These are phyloP conservation scores for Balakata baccata DNA, from an alignment of 345 rosid genomes.

Conservation along the genomic window DNA sequence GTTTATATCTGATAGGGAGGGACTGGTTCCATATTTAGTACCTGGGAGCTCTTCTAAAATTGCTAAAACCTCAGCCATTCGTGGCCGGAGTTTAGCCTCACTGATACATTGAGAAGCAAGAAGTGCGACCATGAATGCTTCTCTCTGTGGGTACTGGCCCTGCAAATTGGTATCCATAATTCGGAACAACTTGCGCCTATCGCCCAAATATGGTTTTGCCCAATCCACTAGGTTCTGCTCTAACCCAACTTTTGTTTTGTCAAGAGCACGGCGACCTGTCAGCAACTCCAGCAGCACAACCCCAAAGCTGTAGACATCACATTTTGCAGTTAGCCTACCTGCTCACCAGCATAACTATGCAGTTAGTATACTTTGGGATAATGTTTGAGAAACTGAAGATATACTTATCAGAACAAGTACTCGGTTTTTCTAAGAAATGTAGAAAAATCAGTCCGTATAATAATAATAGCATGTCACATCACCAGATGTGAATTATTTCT, in stretches of 20 bases:
- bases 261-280: conserved; percentile 17
- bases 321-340: conserved; percentile 16
- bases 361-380: neutral
- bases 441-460: too few species aligned
- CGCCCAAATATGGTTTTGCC: conserved; percentile 17
- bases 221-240: conserved; percentile 21
- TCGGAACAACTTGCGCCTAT: conserved; percentile 15
- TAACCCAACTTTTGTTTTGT: conserved; percentile 15
- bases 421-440: too few species aligned
- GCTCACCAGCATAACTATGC: neutral
- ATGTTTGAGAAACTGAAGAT: too few species aligned
- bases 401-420: too few species aligned
- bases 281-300: conserved; percentile 24
- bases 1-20: conserved; percentile 9
- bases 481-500: too few species aligned
- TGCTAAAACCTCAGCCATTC: conserved; percentile 56
- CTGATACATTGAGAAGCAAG: conserved; percentile 59
- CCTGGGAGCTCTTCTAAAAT: conserved; percentile 37
- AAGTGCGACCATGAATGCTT: conserved; percentile 48
- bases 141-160: conserved; percentile 59
- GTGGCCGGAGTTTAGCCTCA: conserved; percentile 62
- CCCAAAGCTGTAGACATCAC: conserved; percentile 24
- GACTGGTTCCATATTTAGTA: conserved; percentile 18
- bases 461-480: too few species aligned
- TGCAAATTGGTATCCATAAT: conserved; percentile 20